These are phyloP conservation scores for Colletotrichum sp. DNA, from an alignment of 2,329 filamentous ascomycete genomes.

Conservation along the genomic window DNA sequence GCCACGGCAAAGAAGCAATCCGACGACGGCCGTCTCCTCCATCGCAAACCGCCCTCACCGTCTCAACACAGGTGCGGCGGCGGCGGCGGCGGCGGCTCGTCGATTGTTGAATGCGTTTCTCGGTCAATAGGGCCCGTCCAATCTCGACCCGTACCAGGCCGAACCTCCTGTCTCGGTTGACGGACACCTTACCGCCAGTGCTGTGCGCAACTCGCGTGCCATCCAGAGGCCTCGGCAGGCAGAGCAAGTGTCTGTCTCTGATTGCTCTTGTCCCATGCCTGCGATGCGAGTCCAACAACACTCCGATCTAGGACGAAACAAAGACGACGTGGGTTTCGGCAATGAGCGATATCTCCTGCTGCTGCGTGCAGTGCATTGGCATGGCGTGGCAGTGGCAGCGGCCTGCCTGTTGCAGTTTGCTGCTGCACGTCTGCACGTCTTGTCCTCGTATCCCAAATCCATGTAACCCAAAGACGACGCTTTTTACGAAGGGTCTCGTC, in stretches of 20 bases:
- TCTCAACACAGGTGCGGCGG: background rate
- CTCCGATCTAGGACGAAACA: background rate
- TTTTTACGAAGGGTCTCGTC: constrained; percentile 3
- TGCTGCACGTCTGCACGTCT: constrained; percentile 12
- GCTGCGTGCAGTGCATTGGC: background rate
- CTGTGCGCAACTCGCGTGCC: background rate
- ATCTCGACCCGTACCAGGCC: background rate
- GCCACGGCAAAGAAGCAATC: background rate
- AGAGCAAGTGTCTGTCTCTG: background rate
- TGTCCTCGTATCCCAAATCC: constrained; percentile 15
- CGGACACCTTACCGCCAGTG: background rate
- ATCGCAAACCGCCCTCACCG: background rate
- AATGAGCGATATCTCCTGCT: background rate
- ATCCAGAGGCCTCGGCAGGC: background rate
- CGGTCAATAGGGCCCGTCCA: background rate
- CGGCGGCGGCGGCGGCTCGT: background rate
- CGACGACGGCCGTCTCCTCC: background rate
- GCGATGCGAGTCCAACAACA: background rate
- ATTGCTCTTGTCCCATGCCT: background rate
- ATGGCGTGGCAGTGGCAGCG: background rate
- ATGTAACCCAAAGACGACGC: constrained; percentile 2
- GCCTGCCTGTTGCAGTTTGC: background rate
- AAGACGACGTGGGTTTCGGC: background rate
- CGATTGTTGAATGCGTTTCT: background rate
- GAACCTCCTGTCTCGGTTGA: background rate